Conservation (phyloP, 108 stramenopile species). For the Mediolabrus comicus region DNA sequence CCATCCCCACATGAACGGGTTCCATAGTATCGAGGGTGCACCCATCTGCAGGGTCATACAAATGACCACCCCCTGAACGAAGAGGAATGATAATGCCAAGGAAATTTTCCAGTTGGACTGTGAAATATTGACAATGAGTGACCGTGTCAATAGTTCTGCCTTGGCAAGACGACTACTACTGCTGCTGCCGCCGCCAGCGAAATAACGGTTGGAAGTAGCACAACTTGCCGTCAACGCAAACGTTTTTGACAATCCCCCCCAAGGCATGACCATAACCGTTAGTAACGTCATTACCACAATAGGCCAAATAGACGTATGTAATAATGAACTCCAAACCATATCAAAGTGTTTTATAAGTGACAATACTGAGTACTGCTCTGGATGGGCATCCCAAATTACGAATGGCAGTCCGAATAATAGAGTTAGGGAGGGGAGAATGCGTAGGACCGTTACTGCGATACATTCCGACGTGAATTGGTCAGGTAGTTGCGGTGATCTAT, state of each 20-base stretch:
- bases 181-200: too few species aligned
- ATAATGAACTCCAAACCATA: slow-evolving; percentile 36
- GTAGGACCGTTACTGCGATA: slow-evolving; percentile 3
- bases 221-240: neutral
- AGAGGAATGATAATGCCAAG: slow-evolving; percentile 9
- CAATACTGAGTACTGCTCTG: slow-evolving; percentile 4
- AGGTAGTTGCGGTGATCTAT: neutral
- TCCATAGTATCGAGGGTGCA: slow-evolving; percentile 30
- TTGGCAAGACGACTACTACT: slow-evolving; percentile 2
- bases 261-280: slow-evolving; percentile 11
- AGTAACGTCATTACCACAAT: slow-evolving; percentile 7
- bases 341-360: slow-evolving; percentile 30
- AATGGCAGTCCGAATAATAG: slow-evolving; percentile 13
- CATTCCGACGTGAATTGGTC: slow-evolving; percentile 15
- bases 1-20: slow-evolving; percentile 46
- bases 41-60: slow-evolving; percentile 41
- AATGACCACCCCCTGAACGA: slow-evolving; percentile 10
- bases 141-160: neutral
- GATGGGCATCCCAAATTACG: slow-evolving; percentile 31
- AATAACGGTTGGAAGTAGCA: neutral
- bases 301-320: slow-evolving; percentile 43
- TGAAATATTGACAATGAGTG: slow-evolving; percentile 13
- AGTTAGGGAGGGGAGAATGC: slow-evolving; percentile 8
- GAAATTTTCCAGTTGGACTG: slow-evolving; percentile 44
- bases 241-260: slow-evolving; percentile 8